Percentiles rank a stretch among this genome's conserved stretches.
Evolutionary conservation across 2,329 filamentous ascomycete species (phyloP).

Genomic region (Torrubiellomyces zombiae): DNA sequence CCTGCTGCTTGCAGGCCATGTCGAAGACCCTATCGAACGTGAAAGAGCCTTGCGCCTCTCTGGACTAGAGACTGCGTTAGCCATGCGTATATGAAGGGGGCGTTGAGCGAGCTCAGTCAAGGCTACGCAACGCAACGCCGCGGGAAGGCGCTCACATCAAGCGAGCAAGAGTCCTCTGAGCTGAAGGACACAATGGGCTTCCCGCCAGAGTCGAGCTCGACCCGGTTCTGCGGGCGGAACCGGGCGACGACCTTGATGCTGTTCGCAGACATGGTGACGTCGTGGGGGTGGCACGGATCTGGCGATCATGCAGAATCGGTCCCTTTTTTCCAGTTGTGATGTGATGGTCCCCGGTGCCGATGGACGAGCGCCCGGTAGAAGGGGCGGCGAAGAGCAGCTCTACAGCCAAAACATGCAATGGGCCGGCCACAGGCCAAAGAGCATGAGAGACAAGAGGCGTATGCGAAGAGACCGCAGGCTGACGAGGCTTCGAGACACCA

Average conservation of each 20-base stretch:
- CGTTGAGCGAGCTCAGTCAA: no score
- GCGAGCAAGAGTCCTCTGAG: conserved; percentile 70
- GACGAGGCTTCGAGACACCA: conserved; percentile 2
- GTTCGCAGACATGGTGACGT: conserved; percentile 39
- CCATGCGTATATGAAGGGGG: conserved; percentile 1
- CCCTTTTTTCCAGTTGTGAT: no score
- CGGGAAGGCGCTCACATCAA: conserved; percentile 49
- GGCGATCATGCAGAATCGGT: conserved; percentile 6
- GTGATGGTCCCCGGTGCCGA: no score
- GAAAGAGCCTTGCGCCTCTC: conserved; percentile 69
- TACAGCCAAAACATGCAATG: no score
- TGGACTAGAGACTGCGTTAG: conserved; percentile 42
- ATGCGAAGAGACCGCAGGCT: not conserved
- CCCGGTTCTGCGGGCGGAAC: conserved; percentile 91
- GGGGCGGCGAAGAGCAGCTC: no score
- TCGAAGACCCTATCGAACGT: conserved; percentile 97
- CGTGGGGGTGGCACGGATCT: conserved; percentile 2
- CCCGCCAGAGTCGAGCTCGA: conserved; percentile 79
- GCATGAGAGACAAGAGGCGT: conserved; percentile 11
- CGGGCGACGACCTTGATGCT: conserved; percentile 86
- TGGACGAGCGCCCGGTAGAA: no score
- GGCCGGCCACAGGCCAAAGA: no score
- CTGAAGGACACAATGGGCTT: conserved; percentile 83
- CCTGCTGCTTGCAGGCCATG: conserved; percentile 75
- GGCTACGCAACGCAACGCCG: no score